Conservation (phyloP, 345 rosid species). For the Angophora floribunda region DNA sequence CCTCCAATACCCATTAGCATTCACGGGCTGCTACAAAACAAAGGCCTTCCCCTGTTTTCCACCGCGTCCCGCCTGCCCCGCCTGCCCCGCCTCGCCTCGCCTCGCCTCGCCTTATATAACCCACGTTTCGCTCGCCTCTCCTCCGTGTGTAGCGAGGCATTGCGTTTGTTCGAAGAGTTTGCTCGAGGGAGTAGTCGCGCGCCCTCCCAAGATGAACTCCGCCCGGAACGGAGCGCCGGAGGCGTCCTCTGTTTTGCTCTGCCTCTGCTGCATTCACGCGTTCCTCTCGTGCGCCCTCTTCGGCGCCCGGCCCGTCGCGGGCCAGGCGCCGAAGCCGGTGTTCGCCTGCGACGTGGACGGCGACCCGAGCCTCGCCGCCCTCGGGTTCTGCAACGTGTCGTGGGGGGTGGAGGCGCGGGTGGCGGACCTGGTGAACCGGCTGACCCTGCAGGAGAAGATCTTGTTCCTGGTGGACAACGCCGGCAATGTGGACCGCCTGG, state of each 20-base stretch:
- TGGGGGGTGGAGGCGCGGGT: conserved; percentile 38
- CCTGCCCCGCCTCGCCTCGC: no score
- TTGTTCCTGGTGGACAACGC: conserved; percentile 39
- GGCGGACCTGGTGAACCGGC: conserved; percentile 61
- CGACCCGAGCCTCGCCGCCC: conserved; percentile 31
- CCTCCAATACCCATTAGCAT: background rate
- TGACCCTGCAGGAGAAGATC: conserved; percentile 76
- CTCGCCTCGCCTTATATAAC: background rate
- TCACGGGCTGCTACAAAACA: conserved; percentile 57
- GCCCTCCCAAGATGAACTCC: conserved; percentile 1
- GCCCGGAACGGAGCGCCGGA: conserved; percentile 7
- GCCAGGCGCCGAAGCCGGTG: conserved; percentile 37
- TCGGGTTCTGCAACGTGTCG: conserved; percentile 51
- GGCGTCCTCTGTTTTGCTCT: conserved; percentile 25
- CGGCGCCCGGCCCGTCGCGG: conserved; percentile 5
- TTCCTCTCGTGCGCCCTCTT: background rate
- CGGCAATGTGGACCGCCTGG: conserved; percentile 54
- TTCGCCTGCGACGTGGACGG: conserved; percentile 64
- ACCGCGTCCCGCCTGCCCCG: background rate
- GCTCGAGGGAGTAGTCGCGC: background rate
- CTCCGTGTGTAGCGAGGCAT: background rate
- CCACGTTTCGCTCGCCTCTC: background rate
- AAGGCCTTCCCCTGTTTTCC: background rate
- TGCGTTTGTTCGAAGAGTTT: background rate
- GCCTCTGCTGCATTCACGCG: background rate